Percentiles rank a stretch among this genome's conserved stretches.
phyloP scores from a whole-genome alignment of 345 rosid genomes.

The Camelina hispida region DNA sequence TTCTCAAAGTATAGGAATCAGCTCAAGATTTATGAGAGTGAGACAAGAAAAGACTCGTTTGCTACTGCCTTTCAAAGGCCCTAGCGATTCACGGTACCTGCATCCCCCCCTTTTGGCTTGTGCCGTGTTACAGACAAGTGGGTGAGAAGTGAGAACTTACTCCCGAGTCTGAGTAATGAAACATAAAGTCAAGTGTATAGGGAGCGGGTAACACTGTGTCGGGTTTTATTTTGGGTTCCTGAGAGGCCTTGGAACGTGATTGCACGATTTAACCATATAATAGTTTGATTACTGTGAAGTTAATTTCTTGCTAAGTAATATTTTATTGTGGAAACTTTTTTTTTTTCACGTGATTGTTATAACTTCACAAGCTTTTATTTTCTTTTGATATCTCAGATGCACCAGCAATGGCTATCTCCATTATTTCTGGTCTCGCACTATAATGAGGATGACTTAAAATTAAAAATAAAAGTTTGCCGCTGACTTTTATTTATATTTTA shows the following conservation, averaged over 20 bases:
- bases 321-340: constrained; percentile 17
- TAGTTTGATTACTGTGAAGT: constrained; percentile 42
- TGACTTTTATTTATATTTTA: too few species aligned
- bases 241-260: constrained; percentile 36
- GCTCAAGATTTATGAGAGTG: constrained; percentile 38
- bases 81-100: constrained; percentile 41
- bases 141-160: constrained; percentile 38
- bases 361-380: background rate
- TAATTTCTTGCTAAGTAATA: constrained; percentile 18
- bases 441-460: too few species aligned
- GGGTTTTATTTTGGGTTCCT: constrained; percentile 40
- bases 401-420: too few species aligned
- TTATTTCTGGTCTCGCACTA: too few species aligned
- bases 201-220: constrained; percentile 31
- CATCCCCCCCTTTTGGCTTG: constrained; percentile 42
- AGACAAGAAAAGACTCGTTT: constrained; percentile 29
- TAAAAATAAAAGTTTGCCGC: too few species aligned
- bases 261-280: constrained; percentile 35
- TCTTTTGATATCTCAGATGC: too few species aligned
- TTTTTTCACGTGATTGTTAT: constrained; percentile 13
- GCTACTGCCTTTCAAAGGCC: constrained; percentile 31
- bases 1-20: constrained; percentile 45
- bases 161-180: constrained; percentile 36
- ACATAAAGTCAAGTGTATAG: constrained; percentile 33
- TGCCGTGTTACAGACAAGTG: constrained; percentile 38